Evolutionary conservation across 2,329 filamentous ascomycete genomes (phyloP), one percentile per base, ranked within the genome.

Genomic region (Parafenestella ontariensis): DNA sequence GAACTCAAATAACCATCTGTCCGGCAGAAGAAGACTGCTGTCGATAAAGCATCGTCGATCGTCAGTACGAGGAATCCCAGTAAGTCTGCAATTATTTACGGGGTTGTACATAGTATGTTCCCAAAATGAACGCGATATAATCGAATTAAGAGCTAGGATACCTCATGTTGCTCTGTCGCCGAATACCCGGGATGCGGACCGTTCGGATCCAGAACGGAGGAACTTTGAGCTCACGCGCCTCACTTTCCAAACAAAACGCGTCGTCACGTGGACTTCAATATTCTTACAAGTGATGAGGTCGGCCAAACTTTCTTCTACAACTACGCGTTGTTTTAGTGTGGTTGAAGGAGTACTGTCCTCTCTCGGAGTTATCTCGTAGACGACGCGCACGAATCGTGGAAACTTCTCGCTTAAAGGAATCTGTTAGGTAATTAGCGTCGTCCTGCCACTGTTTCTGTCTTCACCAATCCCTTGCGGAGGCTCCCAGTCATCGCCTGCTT

Each of bases 381-480:
- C 24, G 5, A 15, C 7, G 46, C 47, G 42, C 48, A 20, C 50
- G 49, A 54, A 61, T 28, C 50, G 13, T 43, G 52, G 54, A 33
- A 34, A 17, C 46, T 15, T 11, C 23, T 57, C 54, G 54, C 50
- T 23, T 29, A 40, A 18, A 43, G 41, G n/a, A 17, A 49, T 55
- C 53, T 53, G 43, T 64, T 64, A 64, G 59, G 52, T 64, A 64
- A 64, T 44, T 53, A 62, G 61, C 54, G 56, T 18, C 47, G 33
- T 39, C 49, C 46, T 59, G 58, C 61, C 48, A 53, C 43, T 34
- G 28, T 21, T 46, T 51, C 20, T 49, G 36, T 46, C 48, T 42
- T 15, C 44, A 11, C 26, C 18, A 23, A n/a, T 42, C 28, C 46
- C 8, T 48, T 28, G 34, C 46, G 36, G 28, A 31, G 41, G 21